Percentiles rank a stretch among this genome's conserved stretches.
These are phyloP conservation scores for Chionographis japonica DNA, from an alignment of 106 monocot species.

Conservation along the genomic window DNA sequence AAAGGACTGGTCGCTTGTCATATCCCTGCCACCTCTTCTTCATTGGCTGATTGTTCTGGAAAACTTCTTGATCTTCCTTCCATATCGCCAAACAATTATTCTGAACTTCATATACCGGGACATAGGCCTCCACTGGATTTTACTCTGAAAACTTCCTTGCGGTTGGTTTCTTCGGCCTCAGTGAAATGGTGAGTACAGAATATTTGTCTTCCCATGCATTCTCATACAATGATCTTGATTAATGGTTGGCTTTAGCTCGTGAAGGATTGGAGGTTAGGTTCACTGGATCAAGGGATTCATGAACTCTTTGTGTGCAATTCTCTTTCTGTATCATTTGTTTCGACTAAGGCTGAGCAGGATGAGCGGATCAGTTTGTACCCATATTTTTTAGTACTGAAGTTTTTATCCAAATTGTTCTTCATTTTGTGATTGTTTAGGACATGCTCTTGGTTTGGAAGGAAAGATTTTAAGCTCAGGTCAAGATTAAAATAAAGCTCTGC, in stretches of 20 bases:
- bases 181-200: constrained; percentile 66
- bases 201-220: neutral
- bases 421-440: neutral
- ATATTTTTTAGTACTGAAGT: neutral
- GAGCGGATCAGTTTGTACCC: no score
- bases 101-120: constrained; percentile 60
- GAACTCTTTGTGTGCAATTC: no score
- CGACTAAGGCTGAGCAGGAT: no score
- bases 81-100: constrained; percentile 14
- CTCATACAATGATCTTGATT: neutral
- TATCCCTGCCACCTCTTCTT: constrained; percentile 15
- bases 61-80: constrained; percentile 22
- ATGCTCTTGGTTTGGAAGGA: no score
- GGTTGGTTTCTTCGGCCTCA: constrained; percentile 73
- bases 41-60: constrained; percentile 16
- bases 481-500: no score
- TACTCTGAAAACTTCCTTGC: constrained; percentile 70
- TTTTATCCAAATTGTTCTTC: neutral
- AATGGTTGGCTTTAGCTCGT: no score
- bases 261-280: no score
- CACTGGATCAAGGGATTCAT: no score
- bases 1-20: constrained; percentile 60
- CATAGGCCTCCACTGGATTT: constrained; percentile 69
- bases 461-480: no score
- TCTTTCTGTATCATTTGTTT: no score